Evolutionary conservation across 345 rosid species (phyloP), one percentile per base, ranked within the genome.

Genomic region (Erucastrum elatum): DNA sequence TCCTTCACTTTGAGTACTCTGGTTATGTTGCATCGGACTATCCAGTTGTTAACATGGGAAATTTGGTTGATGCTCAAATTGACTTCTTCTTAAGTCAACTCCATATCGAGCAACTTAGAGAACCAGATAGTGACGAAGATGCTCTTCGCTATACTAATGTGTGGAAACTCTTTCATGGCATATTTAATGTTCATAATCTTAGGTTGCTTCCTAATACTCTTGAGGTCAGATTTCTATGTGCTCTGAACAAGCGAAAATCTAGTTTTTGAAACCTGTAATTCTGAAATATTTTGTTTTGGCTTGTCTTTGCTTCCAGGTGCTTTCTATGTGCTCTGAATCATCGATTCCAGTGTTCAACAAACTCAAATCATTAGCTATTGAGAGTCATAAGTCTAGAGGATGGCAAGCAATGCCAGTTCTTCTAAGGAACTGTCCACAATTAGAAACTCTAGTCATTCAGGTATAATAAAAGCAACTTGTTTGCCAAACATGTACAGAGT

Each of bases 351-450:
- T 74, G 8, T 74, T 63, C 70, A 74, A 74, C 13, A 74, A 73
- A 70, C 70, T 73, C 46, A 73, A 73, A 4, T 0, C 12, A 39
- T 39, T 73, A 49, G 2, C 0, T 16, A 30, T 73, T 16, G 0
- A 2, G 53, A 64, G 77, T 51, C 9, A 0, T 15, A 0, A 12
- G 29, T 4, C 0, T 44, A 5, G 7, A 6, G 63, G 39, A 66
- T 75, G 71, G 78, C 65, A 75, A 66, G 65, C 71, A 55, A 35
- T 65, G 71, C 71, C 71, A 0, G 71, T 15, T 70, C 12, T 39
- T 39, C 1, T 39, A 39, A 39, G 44, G 12, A 39, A 39, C 44
- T 39, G 44, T 39, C 44, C 53, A 5, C 0, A 10, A 17, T 11
- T 66, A 66, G 70, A 66, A 35, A 21, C 55, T 62, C 15, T 61